Percentiles rank a stretch among this genome's conserved stretches.
These are phyloP conservation scores for Penicillium sp. DNA, from an alignment of 2,329 filamentous ascomycete genomes.

Conservation along the genomic window DNA sequence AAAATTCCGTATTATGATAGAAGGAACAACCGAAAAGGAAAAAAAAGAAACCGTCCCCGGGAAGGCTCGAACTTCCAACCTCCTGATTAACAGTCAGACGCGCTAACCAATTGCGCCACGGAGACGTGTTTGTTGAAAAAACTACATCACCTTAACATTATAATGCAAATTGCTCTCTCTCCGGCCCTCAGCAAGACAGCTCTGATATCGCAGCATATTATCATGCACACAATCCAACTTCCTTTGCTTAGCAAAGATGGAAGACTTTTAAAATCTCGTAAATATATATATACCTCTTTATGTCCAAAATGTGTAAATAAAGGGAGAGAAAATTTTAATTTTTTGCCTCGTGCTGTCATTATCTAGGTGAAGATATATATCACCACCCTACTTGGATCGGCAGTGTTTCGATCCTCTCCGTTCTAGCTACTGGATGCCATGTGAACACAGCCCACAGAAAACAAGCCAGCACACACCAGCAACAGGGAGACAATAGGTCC, in stretches of 20 bases:
- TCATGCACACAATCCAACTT: not conserved
- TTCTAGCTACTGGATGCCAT: no score
- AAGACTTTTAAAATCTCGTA: not conserved
- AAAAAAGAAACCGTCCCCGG: constrained; percentile 33
- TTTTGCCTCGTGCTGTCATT: not conserved
- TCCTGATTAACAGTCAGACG: constrained; percentile 38
- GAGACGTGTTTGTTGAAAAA: constrained; percentile 15
- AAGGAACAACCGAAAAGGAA: not conserved
- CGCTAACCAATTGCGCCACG: constrained; percentile 37
- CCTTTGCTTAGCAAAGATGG: not conserved
- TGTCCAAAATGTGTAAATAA: not conserved
- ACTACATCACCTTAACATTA: accelerated
- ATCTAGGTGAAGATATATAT: not conserved
- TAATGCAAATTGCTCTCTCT: no score
- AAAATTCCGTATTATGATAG: no score
- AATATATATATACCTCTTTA: not conserved
- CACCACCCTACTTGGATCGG: accelerated
- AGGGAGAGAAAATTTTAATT: no score
- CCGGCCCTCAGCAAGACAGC: no score
- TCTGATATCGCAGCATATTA: not conserved
- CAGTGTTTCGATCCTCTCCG: no score
- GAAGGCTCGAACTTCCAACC: constrained; percentile 44
- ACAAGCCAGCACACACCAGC: no score
- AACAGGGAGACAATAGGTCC: accelerated
- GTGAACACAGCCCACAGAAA: no score